Percentiles rank a stretch among this genome's conserved stretches.
These are phyloP conservation scores for Codiaeum variegatum DNA, from an alignment of 441 rosid species.

Conservation along the genomic window DNA sequence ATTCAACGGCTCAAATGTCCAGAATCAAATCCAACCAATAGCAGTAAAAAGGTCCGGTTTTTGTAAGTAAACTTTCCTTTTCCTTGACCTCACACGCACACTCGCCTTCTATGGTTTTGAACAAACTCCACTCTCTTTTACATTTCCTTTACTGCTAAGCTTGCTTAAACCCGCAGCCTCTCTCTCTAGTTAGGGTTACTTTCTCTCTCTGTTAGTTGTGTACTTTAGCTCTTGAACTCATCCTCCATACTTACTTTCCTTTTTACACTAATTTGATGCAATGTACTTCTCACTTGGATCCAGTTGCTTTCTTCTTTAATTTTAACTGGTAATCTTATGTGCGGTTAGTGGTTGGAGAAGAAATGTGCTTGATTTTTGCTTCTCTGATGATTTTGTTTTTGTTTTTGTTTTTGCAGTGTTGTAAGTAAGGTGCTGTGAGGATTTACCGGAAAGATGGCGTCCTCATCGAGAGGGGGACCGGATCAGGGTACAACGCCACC, in stretches of 20 bases:
- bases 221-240: neutral
- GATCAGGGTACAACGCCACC: conserved; percentile 48
- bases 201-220: conserved; percentile 17
- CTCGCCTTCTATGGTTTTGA: neutral
- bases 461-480: conserved; percentile 51
- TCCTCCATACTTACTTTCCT: neutral
- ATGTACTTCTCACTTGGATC: neutral
- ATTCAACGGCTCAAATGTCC: neutral
- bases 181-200: neutral
- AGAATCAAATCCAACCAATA: neutral
- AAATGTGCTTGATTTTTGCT: neutral
- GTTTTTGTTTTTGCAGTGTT: neutral
- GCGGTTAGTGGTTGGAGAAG: neutral
- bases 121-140: neutral
- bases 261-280: neutral
- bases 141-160: conserved; percentile 23
- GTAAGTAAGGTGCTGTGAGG: neutral
- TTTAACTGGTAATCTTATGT: neutral
- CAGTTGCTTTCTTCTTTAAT: neutral
- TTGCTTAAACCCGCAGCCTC: conserved; percentile 31
- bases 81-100: neutral
- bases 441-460: conserved; percentile 35
- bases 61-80: neutral
- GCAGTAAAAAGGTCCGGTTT: neutral
- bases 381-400: neutral